phyloP scores from a whole-genome alignment of 2,329 filamentous ascomycete species.

The Plenodomus tracheiphilus region DNA sequence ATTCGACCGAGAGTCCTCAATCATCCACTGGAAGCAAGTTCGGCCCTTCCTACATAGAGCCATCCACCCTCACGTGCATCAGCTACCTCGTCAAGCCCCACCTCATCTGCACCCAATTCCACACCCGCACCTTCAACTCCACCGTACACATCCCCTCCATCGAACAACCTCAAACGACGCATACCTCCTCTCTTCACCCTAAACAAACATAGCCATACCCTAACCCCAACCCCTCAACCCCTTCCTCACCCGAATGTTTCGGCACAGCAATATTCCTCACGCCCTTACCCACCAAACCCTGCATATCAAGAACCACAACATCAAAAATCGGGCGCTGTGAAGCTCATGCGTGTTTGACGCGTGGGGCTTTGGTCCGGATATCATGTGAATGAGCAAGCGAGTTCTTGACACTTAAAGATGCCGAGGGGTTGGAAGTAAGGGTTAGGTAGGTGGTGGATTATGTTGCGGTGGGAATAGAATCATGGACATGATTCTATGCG shows the following conservation, averaged over 20 bases:
- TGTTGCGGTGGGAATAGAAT: neutral
- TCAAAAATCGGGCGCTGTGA: neutral
- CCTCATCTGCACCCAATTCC: neutral
- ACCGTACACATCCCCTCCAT: neutral
- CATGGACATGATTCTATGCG: slow-evolving; percentile 1
- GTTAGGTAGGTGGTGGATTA: neutral
- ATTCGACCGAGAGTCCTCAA: too few species aligned
- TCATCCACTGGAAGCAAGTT: too few species aligned
- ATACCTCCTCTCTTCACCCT: neutral
- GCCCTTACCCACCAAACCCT: neutral
- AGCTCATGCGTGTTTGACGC: neutral
- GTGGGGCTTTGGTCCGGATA: neutral
- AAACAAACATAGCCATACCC: neutral
- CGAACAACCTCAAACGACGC: neutral
- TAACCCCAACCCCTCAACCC: neutral
- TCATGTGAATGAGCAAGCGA: slow-evolving; percentile 1
- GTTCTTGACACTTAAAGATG: neutral
- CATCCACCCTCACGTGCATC: too few species aligned
- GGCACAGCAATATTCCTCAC: neutral
- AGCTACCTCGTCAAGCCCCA: neutral
- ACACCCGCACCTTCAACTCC: neutral
- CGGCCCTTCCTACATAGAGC: too few species aligned
- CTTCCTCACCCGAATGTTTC: neutral
- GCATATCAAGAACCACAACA: neutral
- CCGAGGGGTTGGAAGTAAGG: slow-evolving; percentile 1